Evolutionary conservation across 2,329 filamentous ascomycete species (phyloP), one percentile per base, ranked within the genome.

Genomic region (Verticillium zaregamsianum): DNA sequence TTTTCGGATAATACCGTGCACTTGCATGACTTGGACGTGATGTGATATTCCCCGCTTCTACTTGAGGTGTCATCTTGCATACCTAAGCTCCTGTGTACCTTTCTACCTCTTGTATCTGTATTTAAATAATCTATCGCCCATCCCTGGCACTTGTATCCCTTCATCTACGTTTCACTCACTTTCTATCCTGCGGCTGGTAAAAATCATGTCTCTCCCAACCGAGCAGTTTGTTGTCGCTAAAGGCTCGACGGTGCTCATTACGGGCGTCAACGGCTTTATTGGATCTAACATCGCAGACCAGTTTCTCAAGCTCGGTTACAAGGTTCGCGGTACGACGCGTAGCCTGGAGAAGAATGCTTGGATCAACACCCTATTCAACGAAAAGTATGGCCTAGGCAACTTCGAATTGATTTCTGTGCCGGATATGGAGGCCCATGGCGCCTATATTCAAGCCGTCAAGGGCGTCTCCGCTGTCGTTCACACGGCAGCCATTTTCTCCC

Each of bases 321-420:
- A 71, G 3, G 80, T 83, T 17, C 77, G 79, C 15, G 80, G 79
- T 1, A 79, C 77, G 2, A 75, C 76, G 15, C 78, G 80, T 1
- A 66, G 72, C 55, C 32, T 63, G 0, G 64, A 68, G 2, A 79
- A 75, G 63, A 70, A 67, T 33, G 59, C 69, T 0, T 78, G 76
- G 73, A 54, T 76, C 7, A 59, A 49, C 1, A 61, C 66, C 1
- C 58, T 68, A 0, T 74, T 75, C 17, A 71, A 72, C 7, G 66
- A 72, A 23, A 67, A 70, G n/a, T 72, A 75, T 59, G 75, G 73
- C 1, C 33, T 61, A 1, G 76, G 71, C 15, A 67, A 65, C 0
- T 76, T 80, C 23, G 72, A 76, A 52, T 52, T 77, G 0, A 64
- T 71, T 4, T 57, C 66, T 17, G 71, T 80, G 0, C 62, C 68